Evolutionary conservation across 2,329 filamentous ascomycete species (phyloP).

Genomic region (Juglanconis oblonga): DNA sequence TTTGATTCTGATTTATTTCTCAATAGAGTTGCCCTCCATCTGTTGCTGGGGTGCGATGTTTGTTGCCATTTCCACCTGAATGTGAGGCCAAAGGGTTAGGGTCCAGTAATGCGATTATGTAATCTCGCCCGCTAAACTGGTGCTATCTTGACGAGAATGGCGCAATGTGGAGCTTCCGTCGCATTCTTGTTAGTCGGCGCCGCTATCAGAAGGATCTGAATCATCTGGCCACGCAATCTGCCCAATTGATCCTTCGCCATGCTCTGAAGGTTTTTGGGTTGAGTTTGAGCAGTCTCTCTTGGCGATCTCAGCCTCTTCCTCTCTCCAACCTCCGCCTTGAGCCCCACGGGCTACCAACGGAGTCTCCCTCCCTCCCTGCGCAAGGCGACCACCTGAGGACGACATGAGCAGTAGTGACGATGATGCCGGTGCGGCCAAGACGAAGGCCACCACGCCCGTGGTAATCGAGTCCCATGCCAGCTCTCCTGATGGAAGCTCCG

Average conservation of each 20-base stretch:
- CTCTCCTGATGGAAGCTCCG: background rate
- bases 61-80: background rate
- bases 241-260: too few relatives aligned
- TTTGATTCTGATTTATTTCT: background rate
- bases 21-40: background rate
- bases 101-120: background rate
- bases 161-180: background rate
- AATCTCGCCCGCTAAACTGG: background rate
- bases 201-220: background rate
- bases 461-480: conserved; percentile 1
- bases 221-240: too few relatives aligned
- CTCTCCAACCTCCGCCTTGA: background rate
- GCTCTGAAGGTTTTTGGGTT: too few relatives aligned
- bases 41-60: background rate
- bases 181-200: background rate
- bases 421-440: background rate
- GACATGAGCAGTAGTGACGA: conserved; percentile 9
- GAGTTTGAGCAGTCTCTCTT: background rate
- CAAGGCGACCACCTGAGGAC: background rate
- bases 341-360: background rate
- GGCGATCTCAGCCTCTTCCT: background rate
- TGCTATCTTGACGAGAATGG: background rate
- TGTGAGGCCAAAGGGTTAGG: background rate
- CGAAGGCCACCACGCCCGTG: conserved; percentile 7
- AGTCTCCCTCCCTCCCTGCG: background rate